Conservation (phyloP, 352 stramenopile species). For the Phytopythium boreale region DNA sequence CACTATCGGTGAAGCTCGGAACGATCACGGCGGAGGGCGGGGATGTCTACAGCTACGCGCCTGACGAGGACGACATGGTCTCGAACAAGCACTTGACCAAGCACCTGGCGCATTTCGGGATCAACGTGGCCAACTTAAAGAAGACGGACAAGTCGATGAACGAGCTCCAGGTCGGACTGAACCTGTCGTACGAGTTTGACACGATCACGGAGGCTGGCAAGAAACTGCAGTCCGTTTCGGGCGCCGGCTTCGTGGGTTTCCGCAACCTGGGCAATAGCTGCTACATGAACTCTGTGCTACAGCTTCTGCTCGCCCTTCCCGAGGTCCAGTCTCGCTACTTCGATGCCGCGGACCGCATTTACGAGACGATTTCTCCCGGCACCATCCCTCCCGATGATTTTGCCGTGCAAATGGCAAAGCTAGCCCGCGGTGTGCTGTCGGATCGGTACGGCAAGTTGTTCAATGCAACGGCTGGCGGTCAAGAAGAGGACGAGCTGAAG, state of each 20-base stretch:
- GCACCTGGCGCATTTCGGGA: conserved; percentile 95
- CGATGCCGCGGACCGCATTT: conserved; percentile 54
- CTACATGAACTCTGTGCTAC: conserved; percentile 98
- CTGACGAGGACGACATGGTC: conserved; percentile 97
- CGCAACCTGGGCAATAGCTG: conserved; percentile 99
- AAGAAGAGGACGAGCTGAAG: conserved; percentile 36
- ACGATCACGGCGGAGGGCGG: conserved; percentile 95
- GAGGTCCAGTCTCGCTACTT: conserved; percentile 76
- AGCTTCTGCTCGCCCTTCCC: conserved; percentile 89
- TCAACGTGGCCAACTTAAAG: conserved; percentile 91
- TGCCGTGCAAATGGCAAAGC: conserved; percentile 91
- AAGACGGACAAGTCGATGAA: conserved; percentile 99
- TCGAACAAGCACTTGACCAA: conserved; percentile 93
- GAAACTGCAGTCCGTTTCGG: conserved; percentile 88
- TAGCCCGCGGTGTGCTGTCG: conserved; percentile 84
- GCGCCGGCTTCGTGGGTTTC: conserved; percentile 93
- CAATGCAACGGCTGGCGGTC: conserved; percentile 10
- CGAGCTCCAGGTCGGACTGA: conserved; percentile 97
- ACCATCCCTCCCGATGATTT: conserved; percentile 74
- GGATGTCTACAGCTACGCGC: conserved; percentile 98
- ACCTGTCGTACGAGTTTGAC: conserved; percentile 98
- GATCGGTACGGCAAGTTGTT: conserved; percentile 82
- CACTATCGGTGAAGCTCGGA: conserved; percentile 97
- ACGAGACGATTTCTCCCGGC: conserved; percentile 29
- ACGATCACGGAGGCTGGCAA: conserved; percentile 96